Evolutionary conservation across 495 filamentous ascomycete species (phyloP).

Genomic region (Peziza echinospora): DNA sequence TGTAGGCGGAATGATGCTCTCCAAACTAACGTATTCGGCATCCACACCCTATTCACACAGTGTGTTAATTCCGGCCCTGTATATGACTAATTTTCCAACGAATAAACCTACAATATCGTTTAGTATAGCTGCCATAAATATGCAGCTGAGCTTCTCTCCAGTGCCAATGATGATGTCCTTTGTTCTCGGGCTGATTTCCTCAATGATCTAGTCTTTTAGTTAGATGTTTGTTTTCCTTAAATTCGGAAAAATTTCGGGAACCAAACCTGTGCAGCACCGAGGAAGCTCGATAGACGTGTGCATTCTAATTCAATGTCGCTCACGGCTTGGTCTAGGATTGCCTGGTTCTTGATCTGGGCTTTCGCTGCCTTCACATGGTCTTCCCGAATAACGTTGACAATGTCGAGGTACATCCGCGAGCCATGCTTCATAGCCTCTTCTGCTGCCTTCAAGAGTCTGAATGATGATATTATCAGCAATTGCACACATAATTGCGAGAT

Average conservation of each 20-base stretch:
- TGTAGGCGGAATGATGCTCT: conserved; percentile 32
- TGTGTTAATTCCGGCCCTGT: neutral
- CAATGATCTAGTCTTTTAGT: too few relatives aligned
- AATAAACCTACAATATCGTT: conserved; percentile 34
- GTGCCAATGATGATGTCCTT: conserved; percentile 81
- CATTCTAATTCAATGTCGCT: conserved; percentile 55
- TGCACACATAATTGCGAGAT: neutral
- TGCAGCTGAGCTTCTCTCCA: conserved; percentile 82
- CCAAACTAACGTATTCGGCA: conserved; percentile 67
- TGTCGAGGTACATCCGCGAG: conserved; percentile 38
- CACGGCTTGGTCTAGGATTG: conserved; percentile 35
- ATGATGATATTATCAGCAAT: conserved; percentile 11
- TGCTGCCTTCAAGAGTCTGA: conserved; percentile 47
- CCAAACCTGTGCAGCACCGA: conserved; percentile 36
- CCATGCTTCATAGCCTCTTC: conserved; percentile 41
- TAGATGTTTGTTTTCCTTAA: conserved; percentile 11
- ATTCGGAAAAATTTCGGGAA: conserved; percentile 13
- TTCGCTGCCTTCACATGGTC: conserved; percentile 52
- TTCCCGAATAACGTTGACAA: conserved; percentile 50
- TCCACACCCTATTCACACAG: conserved; percentile 34
- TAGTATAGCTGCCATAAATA: conserved; percentile 62
- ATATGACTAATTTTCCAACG: neutral
- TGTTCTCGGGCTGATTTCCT: conserved; percentile 54
- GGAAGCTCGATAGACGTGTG: conserved; percentile 32
- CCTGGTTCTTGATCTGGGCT: conserved; percentile 34